Conservation (phyloP, 129 eudicot species). For the Escallonia rubra region DNA sequence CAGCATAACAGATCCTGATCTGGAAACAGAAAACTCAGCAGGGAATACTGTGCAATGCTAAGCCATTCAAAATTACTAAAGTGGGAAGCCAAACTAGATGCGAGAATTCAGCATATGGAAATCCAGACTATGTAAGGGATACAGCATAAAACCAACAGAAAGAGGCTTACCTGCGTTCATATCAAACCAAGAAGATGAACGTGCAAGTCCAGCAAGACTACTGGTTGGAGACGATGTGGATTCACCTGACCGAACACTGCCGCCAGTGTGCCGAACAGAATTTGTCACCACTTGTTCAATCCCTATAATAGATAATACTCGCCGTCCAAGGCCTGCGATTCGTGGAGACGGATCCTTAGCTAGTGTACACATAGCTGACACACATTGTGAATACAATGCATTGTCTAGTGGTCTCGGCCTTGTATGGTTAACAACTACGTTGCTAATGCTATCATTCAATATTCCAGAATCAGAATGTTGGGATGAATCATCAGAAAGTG, state of each 20-base stretch:
- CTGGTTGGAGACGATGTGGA: slow-evolving; percentile 30
- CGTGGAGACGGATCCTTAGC: slow-evolving; percentile 96
- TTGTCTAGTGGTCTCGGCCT: slow-evolving; percentile 68
- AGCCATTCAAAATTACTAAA: too few relatives aligned
- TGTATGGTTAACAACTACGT: slow-evolving; percentile 57
- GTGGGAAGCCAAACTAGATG: neutral
- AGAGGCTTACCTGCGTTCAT: slow-evolving; percentile 69
- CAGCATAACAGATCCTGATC: neutral
- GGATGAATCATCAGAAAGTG: slow-evolving; percentile 89
- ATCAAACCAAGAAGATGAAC: slow-evolving; percentile 96
- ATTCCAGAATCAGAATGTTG: slow-evolving; percentile 93
- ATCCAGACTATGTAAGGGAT: neutral
- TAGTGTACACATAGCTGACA: slow-evolving; percentile 79
- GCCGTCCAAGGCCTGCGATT: slow-evolving; percentile 68
- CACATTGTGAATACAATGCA: slow-evolving; percentile 78
- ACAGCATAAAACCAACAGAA: neutral
- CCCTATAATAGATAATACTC: slow-evolving; percentile 81
- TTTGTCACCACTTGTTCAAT: slow-evolving; percentile 86
- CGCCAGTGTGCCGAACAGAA: slow-evolving; percentile 39
- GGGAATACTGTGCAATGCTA: neutral
- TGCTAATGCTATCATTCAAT: slow-evolving; percentile 44
- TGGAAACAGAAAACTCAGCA: neutral
- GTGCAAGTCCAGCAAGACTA: slow-evolving; percentile 77
- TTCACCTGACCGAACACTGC: slow-evolving; percentile 49
- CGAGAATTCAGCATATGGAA: neutral